These are phyloP conservation scores for Cercospora sesami DNA, from an alignment of 2,329 filamentous ascomycete genomes.

Conservation along the genomic window DNA sequence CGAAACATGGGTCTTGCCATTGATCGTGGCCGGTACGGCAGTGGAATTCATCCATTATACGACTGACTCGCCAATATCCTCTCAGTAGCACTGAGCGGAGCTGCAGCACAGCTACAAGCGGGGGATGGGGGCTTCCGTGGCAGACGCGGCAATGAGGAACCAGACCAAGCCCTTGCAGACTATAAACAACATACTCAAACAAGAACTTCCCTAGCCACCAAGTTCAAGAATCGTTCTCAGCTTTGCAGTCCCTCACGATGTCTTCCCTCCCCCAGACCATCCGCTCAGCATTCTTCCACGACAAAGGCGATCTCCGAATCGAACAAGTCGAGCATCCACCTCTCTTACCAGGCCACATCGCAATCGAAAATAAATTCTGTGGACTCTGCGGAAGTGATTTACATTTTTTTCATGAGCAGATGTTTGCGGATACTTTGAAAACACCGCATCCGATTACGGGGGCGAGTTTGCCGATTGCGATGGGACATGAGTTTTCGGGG, in stretches of 20 bases:
- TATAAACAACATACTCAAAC: background rate
- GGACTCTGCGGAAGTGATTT: conserved; percentile 18
- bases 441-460: conserved; percentile 17
- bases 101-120: background rate
- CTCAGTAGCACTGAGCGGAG: background rate
- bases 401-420: conserved; percentile 13
- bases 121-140: background rate
- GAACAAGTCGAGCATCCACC: conserved; percentile 10
- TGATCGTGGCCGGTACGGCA: background rate
- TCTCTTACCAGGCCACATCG: conserved; percentile 8
- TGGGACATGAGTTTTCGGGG: conserved; percentile 18
- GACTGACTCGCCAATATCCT: background rate
- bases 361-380: conserved; percentile 17
- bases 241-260: too few species aligned
- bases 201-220: too few species aligned
- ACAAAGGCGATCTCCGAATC: conserved; percentile 12
- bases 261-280: background rate
- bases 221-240: too few species aligned
- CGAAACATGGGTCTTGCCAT: background rate
- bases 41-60: background rate
- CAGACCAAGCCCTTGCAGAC: background rate
- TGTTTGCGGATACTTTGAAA: conserved; percentile 7
- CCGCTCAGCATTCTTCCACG: conserved; percentile 12
- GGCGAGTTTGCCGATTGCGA: conserved; percentile 2
- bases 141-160: background rate